phyloP scores from a whole-genome alignment of 2,329 filamentous ascomycete genomes.

The Venturia oleaginea region DNA sequence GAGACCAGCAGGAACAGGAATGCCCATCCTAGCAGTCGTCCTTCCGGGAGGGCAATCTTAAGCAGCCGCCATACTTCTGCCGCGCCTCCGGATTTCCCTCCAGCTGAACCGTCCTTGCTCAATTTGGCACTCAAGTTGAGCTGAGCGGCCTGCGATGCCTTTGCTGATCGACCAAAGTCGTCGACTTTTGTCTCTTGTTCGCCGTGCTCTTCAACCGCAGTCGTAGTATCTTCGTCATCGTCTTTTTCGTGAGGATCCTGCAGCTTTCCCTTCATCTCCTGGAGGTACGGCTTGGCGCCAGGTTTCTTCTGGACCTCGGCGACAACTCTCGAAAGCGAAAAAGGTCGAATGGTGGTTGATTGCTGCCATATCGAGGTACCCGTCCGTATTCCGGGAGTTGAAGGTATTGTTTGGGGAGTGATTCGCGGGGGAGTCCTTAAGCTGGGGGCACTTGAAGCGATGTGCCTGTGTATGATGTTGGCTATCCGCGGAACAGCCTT shows the following conservation, averaged over 20 bases:
- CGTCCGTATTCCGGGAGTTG: background rate
- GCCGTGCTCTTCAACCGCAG: constrained; percentile 20
- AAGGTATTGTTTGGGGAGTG: background rate
- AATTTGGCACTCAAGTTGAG: constrained; percentile 82
- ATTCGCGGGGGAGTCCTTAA: background rate
- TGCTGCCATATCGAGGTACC: background rate
- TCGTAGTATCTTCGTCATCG: background rate
- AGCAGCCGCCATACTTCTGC: constrained; percentile 77
- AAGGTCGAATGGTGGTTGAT: background rate
- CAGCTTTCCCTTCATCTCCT: constrained; percentile 8
- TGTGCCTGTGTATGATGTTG: background rate
- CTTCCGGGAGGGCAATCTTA: constrained; percentile 80
- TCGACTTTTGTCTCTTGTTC: constrained; percentile 43
- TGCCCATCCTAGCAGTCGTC: constrained; percentile 67
- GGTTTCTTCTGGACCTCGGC: constrained; percentile 5
- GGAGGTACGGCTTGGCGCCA: constrained; percentile 10
- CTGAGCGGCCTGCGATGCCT: constrained; percentile 76
- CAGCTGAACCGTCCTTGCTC: constrained; percentile 62
- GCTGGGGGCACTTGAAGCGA: background rate
- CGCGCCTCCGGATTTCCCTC: constrained; percentile 49
- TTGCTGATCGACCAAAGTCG: constrained; percentile 67
- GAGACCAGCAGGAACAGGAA: constrained; percentile 82
- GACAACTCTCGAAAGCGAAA: constrained; percentile 1
- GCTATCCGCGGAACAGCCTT: constrained; percentile 8
- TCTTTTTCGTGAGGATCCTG: constrained; percentile 13